Evolutionary conservation across 306 rosid genomes (phyloP).

Genomic region (Prinsepia uniflora): DNA sequence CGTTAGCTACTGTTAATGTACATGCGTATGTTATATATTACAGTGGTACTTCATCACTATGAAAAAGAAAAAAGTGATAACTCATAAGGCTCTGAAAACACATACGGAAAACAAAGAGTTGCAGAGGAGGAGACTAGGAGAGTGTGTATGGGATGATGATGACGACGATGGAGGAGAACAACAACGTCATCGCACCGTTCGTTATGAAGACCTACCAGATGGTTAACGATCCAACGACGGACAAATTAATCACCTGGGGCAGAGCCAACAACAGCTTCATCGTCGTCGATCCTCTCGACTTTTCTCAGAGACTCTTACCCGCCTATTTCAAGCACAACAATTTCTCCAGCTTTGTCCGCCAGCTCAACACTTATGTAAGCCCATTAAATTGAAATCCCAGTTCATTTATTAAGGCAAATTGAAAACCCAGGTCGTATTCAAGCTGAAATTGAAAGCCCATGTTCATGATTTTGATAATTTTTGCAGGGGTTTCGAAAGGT

Average conservation of each 20-base stretch:
- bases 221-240: constrained; percentile 76
- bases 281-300: constrained; percentile 69
- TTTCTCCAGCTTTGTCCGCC: constrained; percentile 91
- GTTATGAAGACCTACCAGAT: constrained; percentile 80
- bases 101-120: neutral
- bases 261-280: constrained; percentile 76
- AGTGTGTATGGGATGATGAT: constrained; percentile 54
- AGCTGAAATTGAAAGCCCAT: neutral
- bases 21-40: constrained; percentile 30
- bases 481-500: constrained; percentile 80
- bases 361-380: constrained; percentile 84
- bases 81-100: neutral
- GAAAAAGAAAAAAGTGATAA: neutral
- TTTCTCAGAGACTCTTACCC: constrained; percentile 66
- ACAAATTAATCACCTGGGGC: constrained; percentile 67
- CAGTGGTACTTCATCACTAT: constrained; percentile 24
- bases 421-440: neutral
- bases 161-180: constrained; percentile 51
- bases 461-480: neutral
- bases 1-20: constrained; percentile 28
- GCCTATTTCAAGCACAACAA: constrained; percentile 91
- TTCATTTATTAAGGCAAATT: neutral
- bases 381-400: neutral
- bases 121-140: neutral
- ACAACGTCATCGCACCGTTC: constrained; percentile 73